Evolutionary conservation across 169 alveolate species (phyloP).

Genomic region (Eimeria necatrix): DNA sequence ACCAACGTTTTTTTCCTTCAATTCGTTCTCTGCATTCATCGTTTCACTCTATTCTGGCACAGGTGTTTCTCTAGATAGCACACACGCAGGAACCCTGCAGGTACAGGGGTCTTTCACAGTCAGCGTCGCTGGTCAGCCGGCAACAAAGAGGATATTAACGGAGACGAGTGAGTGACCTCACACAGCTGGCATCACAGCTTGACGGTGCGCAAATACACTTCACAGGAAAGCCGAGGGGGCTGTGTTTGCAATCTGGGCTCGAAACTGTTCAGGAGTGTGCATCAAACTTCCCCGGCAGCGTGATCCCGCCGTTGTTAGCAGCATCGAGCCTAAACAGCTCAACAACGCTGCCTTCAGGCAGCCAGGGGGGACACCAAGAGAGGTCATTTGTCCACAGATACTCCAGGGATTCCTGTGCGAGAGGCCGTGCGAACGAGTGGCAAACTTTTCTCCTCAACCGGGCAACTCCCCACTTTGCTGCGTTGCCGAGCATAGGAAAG

Average conservation of each 20-base stretch:
- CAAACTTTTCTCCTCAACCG: background rate
- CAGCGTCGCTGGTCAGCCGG: conserved; percentile 20
- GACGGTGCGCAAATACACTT: background rate
- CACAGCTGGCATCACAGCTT: conserved; percentile 48
- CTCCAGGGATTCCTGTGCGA: background rate
- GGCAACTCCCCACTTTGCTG: background rate
- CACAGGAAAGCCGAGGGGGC: background rate
- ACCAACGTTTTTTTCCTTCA: too few relatives aligned
- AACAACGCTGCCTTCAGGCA: background rate
- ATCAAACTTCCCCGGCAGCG: conserved; percentile 6
- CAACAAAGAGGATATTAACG: conserved; percentile 11
- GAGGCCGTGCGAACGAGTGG: background rate
- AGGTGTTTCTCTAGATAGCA: conserved; percentile 12
- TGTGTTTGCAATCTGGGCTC: background rate
- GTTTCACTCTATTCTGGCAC: background rate
- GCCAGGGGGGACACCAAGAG: background rate
- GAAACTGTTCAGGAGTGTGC: background rate
- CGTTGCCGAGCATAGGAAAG: conserved; percentile 6
- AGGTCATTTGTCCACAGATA: background rate
- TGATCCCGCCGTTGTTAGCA: background rate
- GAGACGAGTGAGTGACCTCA: background rate
- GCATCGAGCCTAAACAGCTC: background rate
- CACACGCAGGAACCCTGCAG: conserved; percentile 10
- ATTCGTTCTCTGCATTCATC: background rate
- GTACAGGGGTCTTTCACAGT: background rate